phyloP scores from a whole-genome alignment of 192 early-diverging fungal genomes.

The Ambispora gerdemannii region DNA sequence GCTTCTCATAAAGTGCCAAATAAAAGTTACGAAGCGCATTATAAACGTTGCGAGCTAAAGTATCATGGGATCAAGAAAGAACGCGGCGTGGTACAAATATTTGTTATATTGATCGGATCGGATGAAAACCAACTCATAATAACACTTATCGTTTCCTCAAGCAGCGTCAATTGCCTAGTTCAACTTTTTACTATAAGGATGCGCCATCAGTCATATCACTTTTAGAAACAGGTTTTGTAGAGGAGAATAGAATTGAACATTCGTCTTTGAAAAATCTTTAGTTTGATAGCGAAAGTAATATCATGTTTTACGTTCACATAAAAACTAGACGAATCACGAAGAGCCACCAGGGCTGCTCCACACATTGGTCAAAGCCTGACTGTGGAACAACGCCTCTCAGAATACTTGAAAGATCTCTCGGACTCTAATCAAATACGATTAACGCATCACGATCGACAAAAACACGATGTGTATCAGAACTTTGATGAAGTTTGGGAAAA shows the following conservation, averaged over 20 bases:
- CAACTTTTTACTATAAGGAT: conserved; percentile 24
- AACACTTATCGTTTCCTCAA: no score
- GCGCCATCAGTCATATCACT: conserved; percentile 24
- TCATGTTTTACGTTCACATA: background rate
- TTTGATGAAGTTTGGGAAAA: conserved; percentile 33
- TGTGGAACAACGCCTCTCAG: conserved; percentile 17
- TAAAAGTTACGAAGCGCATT: conserved; percentile 28
- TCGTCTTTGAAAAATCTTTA: background rate
- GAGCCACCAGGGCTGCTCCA: no score
- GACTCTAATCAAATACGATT: conserved; percentile 12
- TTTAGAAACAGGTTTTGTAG: conserved; percentile 24
- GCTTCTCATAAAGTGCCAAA: conserved; percentile 24
- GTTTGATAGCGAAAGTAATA: background rate
- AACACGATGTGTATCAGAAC: conserved; percentile 18
- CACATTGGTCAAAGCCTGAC: conserved; percentile 14
- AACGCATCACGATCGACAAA: conserved; percentile 12
- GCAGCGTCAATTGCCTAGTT: conserved; percentile 28
- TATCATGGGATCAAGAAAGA: conserved; percentile 32
- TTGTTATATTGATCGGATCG: background rate
- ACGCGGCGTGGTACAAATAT: conserved; percentile 15
- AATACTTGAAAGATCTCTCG: conserved; percentile 20
- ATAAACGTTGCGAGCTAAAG: conserved; percentile 29
- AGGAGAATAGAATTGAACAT: background rate
- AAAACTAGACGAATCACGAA: background rate
- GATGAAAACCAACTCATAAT: no score